A percentile compares a stretch with the other conserved stretches of the same genome.
Evolutionary conservation across 2,329 filamentous ascomycete genomes (phyloP).

Genomic region (Apiospora pterosperma): DNA sequence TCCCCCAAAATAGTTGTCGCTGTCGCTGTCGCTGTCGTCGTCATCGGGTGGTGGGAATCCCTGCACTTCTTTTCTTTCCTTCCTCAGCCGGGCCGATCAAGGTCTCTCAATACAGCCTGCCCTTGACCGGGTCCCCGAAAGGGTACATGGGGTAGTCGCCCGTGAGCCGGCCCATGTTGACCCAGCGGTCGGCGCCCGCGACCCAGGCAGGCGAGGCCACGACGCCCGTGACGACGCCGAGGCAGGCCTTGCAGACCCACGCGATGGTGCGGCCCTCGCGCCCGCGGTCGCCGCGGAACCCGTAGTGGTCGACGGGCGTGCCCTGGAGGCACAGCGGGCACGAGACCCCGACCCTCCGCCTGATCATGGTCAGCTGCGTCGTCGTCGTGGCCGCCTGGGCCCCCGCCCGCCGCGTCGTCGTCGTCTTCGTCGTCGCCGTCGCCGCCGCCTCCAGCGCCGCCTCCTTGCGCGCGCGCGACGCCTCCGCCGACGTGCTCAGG

Average conservation of each 20-base stretch:
- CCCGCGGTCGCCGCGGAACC: not conserved
- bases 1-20: not conserved
- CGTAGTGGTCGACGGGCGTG: constrained; percentile 11
- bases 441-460: not conserved
- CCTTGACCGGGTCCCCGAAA: not conserved
- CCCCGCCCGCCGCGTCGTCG: not conserved
- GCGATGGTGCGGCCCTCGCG: constrained; percentile 8
- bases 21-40: not conserved
- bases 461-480: not conserved
- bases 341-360: constrained; percentile 14
- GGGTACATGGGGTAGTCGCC: not conserved
- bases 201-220: not conserved
- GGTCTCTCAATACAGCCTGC: not conserved
- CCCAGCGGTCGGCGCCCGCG: not conserved
- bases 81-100: no score
- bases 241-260: constrained; percentile 33
- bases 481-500: not conserved
- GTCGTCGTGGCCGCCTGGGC: not conserved
- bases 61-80: not conserved
- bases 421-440: not conserved
- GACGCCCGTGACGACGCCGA: constrained; percentile 16
- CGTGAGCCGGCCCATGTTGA: not conserved
- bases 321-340: constrained; percentile 30
- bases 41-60: not conserved
- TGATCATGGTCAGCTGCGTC: no score